Base-by-base conservation (phyloP, 495 filamentous ascomycete genomes). In the Neurospora sublineolata region DNA sequence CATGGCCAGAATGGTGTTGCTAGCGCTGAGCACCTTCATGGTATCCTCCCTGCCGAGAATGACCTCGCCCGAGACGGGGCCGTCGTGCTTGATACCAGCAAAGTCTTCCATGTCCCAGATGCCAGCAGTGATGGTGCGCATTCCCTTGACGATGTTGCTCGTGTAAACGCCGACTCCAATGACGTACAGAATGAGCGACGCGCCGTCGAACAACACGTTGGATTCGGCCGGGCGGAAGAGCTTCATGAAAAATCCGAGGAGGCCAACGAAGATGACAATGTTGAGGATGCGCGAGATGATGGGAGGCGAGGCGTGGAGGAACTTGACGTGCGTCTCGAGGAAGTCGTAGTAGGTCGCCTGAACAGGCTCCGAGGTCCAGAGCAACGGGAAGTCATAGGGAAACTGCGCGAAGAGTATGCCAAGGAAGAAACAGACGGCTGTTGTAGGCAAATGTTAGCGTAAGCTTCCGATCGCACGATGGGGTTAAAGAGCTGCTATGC, bases 371-470 rank as follows among this genome's bases (percentile, higher is more conserved):
- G 88, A 87, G 39, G 92, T 90, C 95, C 95, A 99, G 41, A 99
- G 92, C 72, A 97, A 91, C 68, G 94, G 93, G 85, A 94, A 97
- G 88, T 99, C 95, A 86, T 97, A 98, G 72, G 96, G 93, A 83
- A 97, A 96, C 75, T 90, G 87, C 79, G 93, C 93, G 90, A 98
- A 99, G 82, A 99, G 91, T 79, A 98, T 95, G 76, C 95, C 95
- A 71, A 99, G 91, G 89, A 97, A 95, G 88, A 99, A 99, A 79
- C 90, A 94, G 38, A 90, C 93, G 73, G 94, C 92, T 95, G 79
- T 71, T 69, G 14, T 12, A 69, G 9, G 58, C 60, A 52, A 67
- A 69, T 37, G 60, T 69, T 27, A 68, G 36, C 69, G 27, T 10
- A 44, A 39, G 64, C 33, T 75, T 71, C 77, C 27, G 12, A 60